A percentile compares a stretch with the other conserved stretches of the same genome.
Conservation (phyloP, 345 rosid genomes). For the Camelina laxa region DNA sequence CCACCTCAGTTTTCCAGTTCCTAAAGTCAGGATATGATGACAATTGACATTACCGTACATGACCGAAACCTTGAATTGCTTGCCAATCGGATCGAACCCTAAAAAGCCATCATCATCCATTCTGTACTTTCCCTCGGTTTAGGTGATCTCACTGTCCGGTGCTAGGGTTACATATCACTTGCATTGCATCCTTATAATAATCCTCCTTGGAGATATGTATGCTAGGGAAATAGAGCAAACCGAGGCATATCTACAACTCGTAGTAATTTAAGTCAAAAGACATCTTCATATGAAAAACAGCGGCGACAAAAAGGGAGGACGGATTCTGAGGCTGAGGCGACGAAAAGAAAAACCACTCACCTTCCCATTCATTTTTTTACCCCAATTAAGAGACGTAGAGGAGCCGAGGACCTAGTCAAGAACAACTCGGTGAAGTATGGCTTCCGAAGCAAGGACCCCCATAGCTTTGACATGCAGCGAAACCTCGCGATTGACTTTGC, state of each 20-base stretch:
- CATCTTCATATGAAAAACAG: not conserved
- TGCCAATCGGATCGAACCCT: not conserved
- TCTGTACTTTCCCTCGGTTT: not conserved
- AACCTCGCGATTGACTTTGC: not conserved
- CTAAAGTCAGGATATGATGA: not conserved
- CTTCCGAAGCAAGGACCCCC: not conserved
- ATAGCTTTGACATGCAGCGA: not conserved
- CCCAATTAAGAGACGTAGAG: not conserved
- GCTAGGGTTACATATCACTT: not conserved
- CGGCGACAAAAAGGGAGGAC: not conserved
- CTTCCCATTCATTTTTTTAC: not conserved
- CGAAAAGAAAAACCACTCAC: not conserved
- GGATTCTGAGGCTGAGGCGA: not conserved
- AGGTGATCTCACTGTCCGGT: not conserved
- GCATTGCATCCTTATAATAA: not conserved
- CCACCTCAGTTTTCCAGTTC: not conserved
- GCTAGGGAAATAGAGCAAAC: not conserved
- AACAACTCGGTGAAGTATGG: not conserved
- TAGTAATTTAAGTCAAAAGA: not conserved
- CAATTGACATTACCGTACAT: not conserved
- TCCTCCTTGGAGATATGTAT: not conserved
- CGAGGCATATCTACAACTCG: not conserved
- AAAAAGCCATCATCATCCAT: not conserved
- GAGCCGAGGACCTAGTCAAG: not conserved
- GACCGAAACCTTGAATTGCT: not conserved